Evolutionary conservation across 2,329 filamentous ascomycete species (phyloP), one percentile per base, ranked within the genome.

Genomic region (Talaromyces albobiverticillius): DNA sequence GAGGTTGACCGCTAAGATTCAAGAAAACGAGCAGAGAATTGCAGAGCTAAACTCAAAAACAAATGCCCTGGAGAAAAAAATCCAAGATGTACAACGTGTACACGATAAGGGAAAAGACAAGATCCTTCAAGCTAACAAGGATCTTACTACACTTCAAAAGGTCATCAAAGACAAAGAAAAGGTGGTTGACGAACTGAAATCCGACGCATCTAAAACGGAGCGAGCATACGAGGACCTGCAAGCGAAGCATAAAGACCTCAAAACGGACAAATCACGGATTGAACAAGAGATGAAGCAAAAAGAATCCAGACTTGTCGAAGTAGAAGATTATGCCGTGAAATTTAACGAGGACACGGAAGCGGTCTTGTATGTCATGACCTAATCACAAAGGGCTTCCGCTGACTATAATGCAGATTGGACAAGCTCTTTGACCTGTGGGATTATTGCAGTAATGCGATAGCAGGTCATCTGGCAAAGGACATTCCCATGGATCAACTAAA

Each of bases 51-150:
- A 23, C 13, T 18, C 46, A 26, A 16, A 43, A 18, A 16, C 25
- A 8, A 9, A 25, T 6, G 31, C 16, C 13, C 22, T 34, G 8
- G 32, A 45, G 26, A 13, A 18, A n/a, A 4, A 34, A 26, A 5
- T 47, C 14, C 8, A 53, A 45, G 32, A 38, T 5, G 32, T 22
- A 10, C 6, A 53, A 6, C 3, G 20, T 20, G 23, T n/a, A 3
- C 38, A 40, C n/a, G 32, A 46, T 13, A 20, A 47, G 26, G 51
- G 47, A 34, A 46, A 53, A 18, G 23, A 34, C 2, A 53, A 20
- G 25, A 26, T 53, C 18, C 9, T 26, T 16, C 16, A n/a, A 22
- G 16, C 41, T 14, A 34, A 53, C 26, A 5, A 46, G 22, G 42
- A 41, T 40, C 47, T 53, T 20, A 18, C 25, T 26, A 8, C 36